Conservation (phyloP, 176 grass and related monocot species). For the Miscanthus lutarioriparius region DNA sequence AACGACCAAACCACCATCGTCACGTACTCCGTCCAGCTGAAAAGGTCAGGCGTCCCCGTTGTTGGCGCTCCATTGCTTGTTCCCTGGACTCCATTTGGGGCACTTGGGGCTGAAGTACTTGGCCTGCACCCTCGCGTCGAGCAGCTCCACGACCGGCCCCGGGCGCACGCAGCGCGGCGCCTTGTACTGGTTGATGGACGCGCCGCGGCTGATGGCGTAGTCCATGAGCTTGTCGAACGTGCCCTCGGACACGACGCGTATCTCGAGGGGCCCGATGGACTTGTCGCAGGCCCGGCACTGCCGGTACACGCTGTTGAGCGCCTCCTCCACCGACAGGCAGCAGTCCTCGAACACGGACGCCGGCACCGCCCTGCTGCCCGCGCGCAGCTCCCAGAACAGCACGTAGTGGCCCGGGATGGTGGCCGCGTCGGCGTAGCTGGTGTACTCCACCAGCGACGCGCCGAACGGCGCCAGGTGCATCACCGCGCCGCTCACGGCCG, state of each 20-base stretch:
- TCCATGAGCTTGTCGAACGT: constrained; percentile 99
- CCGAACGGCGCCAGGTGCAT: constrained; percentile 79
- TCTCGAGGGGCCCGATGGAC: constrained; percentile 91
- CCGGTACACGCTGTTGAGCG: constrained; percentile 88
- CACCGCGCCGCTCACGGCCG: constrained; percentile 66
- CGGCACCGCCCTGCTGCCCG: constrained; percentile 57
- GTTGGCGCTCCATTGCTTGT: constrained; percentile 68
- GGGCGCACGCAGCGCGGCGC: constrained; percentile 86
- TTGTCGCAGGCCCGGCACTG: constrained; percentile 78
- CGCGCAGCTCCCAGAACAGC: constrained; percentile 87
- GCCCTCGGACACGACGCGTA: constrained; percentile 78
- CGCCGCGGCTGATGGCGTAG: constrained; percentile 87
- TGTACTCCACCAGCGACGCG: constrained; percentile 87
- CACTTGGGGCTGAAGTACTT: constrained; percentile 87
- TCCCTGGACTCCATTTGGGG: constrained; percentile 82
- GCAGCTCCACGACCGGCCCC: constrained; percentile 77
- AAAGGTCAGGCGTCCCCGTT: constrained; percentile 14
- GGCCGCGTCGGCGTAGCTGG: constrained; percentile 76
- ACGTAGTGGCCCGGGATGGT: constrained; percentile 93
- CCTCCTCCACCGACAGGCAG: constrained; percentile 89
- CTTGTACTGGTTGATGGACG: constrained; percentile 99
- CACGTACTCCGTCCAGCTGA: neutral
- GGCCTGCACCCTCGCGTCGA: constrained; percentile 61
- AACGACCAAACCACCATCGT: neutral
- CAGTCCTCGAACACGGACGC: constrained; percentile 91